Evolutionary conservation across 768 basidiomycete genomes (phyloP), one percentile per base, ranked within the genome.

Genomic region (Russula griseocarnosa): DNA sequence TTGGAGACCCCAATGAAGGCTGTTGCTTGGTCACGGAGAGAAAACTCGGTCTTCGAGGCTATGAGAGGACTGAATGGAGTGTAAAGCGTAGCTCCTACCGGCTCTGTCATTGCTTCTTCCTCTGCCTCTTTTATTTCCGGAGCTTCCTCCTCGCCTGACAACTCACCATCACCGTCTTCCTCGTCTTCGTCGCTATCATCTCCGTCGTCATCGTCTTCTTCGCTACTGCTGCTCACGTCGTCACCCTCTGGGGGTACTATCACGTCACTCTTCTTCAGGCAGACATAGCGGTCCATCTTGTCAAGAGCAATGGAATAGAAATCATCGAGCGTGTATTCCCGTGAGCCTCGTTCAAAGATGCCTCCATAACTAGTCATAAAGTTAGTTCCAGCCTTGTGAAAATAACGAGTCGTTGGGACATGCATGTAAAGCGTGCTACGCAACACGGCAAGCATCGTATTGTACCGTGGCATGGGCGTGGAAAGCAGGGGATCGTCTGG

Each of bases 251-350:
- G 82, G 10, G 82, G 81, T 57, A 92, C 84, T 24, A 82, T 73
- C 9, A 88, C 75, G 7, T 78, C 84, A 58, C 84, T 86, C 53
- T 81, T 77, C 73, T 88, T 90, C 69, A 94, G 77, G 68, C 92
- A 93, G 2, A 79, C 72, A 70, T 83, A 95, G 11, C 81, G 76
- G 46, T 95, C 94, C 74, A 95, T 76, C 73, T 95, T 95, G 70
- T 94, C 92, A 22, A 97, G 79, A 62, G 86, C 82, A 13, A 97
- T 74, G 2, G 83, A 79, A 74, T 93, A 79, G 70, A 95, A 97
- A 70, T 96, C 94, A 70, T 94, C 92, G 7, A 97, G 77, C 0
- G 93, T 95, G 68, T 90, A 94, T 73, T 97, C 94, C 26, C 84
- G 82, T 14, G 88, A 80, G 0, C 91, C 88, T 18, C 83, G 81